These are phyloP conservation scores for Akebia trifoliata DNA, from an alignment of 164 flowering plant species.

Conservation along the genomic window DNA sequence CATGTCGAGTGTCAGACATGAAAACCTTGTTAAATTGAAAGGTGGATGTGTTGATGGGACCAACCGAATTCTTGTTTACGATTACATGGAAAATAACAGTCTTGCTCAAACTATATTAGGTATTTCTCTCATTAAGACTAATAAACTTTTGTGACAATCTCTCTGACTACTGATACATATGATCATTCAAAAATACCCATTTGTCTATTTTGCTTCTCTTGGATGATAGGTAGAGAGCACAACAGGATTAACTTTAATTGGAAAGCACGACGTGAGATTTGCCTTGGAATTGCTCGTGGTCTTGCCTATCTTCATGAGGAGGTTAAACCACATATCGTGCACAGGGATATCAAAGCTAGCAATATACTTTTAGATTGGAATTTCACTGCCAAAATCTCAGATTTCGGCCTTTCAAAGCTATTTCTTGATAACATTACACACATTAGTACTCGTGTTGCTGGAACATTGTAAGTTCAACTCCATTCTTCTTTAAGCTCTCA, in stretches of 20 bases:
- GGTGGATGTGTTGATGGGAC: constrained; percentile 32
- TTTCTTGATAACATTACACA: constrained; percentile 33
- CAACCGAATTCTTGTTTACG: constrained; percentile 32
- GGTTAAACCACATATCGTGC: constrained; percentile 45
- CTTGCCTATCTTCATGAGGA: constrained; percentile 57
- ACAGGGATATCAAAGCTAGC: constrained; percentile 58
- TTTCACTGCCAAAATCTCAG: constrained; percentile 48
- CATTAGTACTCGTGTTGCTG: constrained; percentile 65
- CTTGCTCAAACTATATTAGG: constrained; percentile 28
- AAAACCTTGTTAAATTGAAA: constrained; percentile 31
- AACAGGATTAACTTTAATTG: constrained; percentile 40
- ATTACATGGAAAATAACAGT: constrained; percentile 36
- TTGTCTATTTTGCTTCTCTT: neutral
- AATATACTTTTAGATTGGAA: constrained; percentile 57
- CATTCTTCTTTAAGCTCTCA: too few relatives aligned
- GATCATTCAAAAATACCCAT: too few relatives aligned
- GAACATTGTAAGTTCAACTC: constrained; percentile 53
- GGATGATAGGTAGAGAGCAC: constrained; percentile 34
- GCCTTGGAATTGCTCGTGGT: constrained; percentile 47
- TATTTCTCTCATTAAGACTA: too few relatives aligned
- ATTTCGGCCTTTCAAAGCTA: constrained; percentile 61
- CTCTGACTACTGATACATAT: too few relatives aligned
- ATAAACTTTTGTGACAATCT: too few relatives aligned
- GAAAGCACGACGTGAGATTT: constrained; percentile 34
- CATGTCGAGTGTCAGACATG: constrained; percentile 25